Base-by-base conservation (phyloP, 1,139 yeast species). In the Kluyveromyces sp. region DNA sequence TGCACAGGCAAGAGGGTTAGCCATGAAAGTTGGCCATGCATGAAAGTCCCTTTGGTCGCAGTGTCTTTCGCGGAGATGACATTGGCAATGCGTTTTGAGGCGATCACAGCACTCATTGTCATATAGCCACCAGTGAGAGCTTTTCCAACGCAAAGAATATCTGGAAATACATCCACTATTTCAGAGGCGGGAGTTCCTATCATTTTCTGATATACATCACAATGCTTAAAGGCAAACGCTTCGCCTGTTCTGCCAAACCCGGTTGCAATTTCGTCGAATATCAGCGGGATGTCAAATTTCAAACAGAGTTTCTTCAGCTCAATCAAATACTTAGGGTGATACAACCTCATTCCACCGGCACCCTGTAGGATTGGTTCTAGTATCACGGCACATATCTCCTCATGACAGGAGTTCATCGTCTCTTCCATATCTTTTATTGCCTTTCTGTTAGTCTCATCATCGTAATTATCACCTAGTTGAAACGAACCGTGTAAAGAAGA, bases 21-120 rank as follows among this genome's bases (percentile, higher is more conserved):
- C 70, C 60, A 65, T 61, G 50, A 61, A 67, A 0, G 72, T 68
- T 25, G 69, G 7, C 71, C 71, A 50, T 67, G 72, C 59, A 53
- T 56, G 34, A 58, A 48, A 39, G 48, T 43, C 4, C 60, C 60
- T 3, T 52, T 53, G 2, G 62, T 56, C 2, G 48, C 48, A 25
- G 53, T 49, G 3, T 33, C 32, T 5, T 53, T 47, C 6, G 48
- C 29, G 7, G 56, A 50, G 6, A 55, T 45, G 6, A 47, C 51
- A 27, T 37, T 38, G 3, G 48, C 54, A 29, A 57, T 55, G 15
- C 52, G 50, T 25, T 56, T 45, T 27, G 64, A 55, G 3, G 62
- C 56, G 6, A 63, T 47, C 2, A 62, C 63, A 2, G 67, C 68
- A 35, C 65, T 59, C 30, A 64, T 44, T 1, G 68, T 63, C 47